phyloP scores from a whole-genome alignment of 495 filamentous ascomycete species.

The Gamarada debralockiae region DNA sequence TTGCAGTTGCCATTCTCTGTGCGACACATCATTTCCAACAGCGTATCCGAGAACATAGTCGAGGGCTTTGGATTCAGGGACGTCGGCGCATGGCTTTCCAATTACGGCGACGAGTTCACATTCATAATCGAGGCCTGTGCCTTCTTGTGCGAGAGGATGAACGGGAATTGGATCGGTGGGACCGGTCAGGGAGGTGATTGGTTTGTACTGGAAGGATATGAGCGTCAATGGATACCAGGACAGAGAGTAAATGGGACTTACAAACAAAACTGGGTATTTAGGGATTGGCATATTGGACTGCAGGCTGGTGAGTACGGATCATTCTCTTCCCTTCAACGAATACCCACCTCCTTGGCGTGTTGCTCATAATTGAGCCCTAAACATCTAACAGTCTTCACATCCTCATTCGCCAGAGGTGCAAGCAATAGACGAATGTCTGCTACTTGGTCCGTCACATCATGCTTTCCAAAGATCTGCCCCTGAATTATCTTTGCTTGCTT shows the following conservation, averaged over 20 bases:
- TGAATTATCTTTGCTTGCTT: slow-evolving; percentile 64
- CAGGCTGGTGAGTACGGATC: background rate
- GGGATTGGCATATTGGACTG: slow-evolving; percentile 69
- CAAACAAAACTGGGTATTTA: slow-evolving; percentile 73
- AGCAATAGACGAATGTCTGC: slow-evolving; percentile 64
- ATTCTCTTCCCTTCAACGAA: background rate
- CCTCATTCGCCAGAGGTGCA: slow-evolving; percentile 61
- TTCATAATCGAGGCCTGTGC: slow-evolving; percentile 74
- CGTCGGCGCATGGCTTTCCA: slow-evolving; percentile 64
- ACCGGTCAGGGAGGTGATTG: slow-evolving; percentile 64
- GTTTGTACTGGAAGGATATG: slow-evolving; percentile 58
- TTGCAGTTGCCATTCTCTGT: slow-evolving; percentile 80
- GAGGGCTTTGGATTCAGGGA: slow-evolving; percentile 62
- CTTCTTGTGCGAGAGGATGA: slow-evolving; percentile 49
- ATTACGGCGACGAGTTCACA: slow-evolving; percentile 80
- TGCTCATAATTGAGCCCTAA: slow-evolving; percentile 79
- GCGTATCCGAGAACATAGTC: slow-evolving; percentile 77
- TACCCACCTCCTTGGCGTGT: slow-evolving; percentile 66
- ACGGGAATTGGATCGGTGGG: slow-evolving; percentile 69
- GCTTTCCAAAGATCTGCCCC: slow-evolving; percentile 69
- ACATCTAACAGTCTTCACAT: slow-evolving; percentile 73
- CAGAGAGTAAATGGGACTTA: slow-evolving; percentile 26
- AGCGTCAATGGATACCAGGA: background rate
- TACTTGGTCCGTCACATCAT: slow-evolving; percentile 66
- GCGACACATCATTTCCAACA: slow-evolving; percentile 79